These are phyloP conservation scores for Euphorbia schlechtendalii DNA, from an alignment of 441 rosid species.

Conservation along the genomic window DNA sequence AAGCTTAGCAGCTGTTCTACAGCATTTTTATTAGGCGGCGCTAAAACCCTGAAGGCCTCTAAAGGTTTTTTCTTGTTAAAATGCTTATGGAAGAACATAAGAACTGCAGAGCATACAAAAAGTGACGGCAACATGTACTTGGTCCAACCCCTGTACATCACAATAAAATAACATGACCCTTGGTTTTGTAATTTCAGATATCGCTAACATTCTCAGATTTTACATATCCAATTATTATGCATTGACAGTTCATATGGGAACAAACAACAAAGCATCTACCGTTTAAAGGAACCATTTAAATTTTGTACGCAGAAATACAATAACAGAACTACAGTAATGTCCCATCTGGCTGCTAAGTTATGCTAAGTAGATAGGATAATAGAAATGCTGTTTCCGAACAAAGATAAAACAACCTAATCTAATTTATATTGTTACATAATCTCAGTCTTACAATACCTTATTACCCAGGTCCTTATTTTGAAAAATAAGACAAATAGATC, in stretches of 20 bases:
- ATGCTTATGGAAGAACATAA: slow-evolving; percentile 57
- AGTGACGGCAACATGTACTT: slow-evolving; percentile 49
- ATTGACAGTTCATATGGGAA: not conserved
- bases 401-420: not conserved
- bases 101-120: slow-evolving; percentile 40
- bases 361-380: not conserved
- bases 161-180: slow-evolving; percentile 17
- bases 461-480: too few relatives aligned
- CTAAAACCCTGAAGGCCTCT: slow-evolving; percentile 51
- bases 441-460: too few relatives aligned
- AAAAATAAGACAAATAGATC: not conserved
- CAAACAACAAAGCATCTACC: not conserved
- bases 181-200: slow-evolving; percentile 3
- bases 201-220: not conserved
- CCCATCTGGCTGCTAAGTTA: not conserved
- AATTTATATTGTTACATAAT: too few relatives aligned
- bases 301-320: not conserved
- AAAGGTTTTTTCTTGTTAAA: slow-evolving; percentile 45
- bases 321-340: not conserved
- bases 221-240: not conserved
- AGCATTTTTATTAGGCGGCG: slow-evolving; percentile 70
- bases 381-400: too few relatives aligned
- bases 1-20: slow-evolving; percentile 76
- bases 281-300: not conserved
- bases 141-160: slow-evolving; percentile 63